Percentiles rank a stretch among this genome's conserved stretches.
These are phyloP conservation scores for Lentinus tigrinus DNA, from an alignment of 768 basidiomycete genomes.

Conservation along the genomic window DNA sequence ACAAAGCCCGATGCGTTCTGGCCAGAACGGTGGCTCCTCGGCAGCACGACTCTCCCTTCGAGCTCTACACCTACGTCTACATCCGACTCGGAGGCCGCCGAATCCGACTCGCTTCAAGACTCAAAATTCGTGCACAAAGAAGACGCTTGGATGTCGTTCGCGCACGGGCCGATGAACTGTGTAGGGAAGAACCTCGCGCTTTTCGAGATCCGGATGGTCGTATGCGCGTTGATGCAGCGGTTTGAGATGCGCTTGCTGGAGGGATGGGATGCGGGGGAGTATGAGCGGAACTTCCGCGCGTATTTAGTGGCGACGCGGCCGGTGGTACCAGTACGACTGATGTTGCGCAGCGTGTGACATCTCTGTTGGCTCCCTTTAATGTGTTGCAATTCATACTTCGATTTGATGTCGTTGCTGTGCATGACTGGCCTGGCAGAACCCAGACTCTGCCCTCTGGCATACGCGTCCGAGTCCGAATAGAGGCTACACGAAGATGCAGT, in stretches of 20 bases:
- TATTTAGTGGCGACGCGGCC: slow-evolving; percentile 28
- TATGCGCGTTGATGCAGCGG: slow-evolving; percentile 33
- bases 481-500: no score
- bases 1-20: slow-evolving; percentile 38
- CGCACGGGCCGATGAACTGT: slow-evolving; percentile 49
- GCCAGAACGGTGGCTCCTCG: slow-evolving; percentile 42
- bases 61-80: no score
- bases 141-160: slow-evolving; percentile 41
- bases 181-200: slow-evolving; percentile 45
- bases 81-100: not conserved
- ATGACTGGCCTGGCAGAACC: no score
- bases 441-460: no score
- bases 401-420: no score
- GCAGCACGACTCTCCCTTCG: not conserved
- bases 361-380: no score
- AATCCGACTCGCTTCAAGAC: no score
- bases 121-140: slow-evolving; percentile 21
- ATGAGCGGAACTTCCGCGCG: slow-evolving; percentile 29
- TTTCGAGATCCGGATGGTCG: slow-evolving; percentile 33
- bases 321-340: slow-evolving; percentile 17
- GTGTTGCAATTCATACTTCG: no score
- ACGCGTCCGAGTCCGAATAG: no score
- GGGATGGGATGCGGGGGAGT: slow-evolving; percentile 26
- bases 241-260: slow-evolving; percentile 33
- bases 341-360: not conserved